These are phyloP conservation scores for Candolleomyces efflorescens DNA, from an alignment of 768 basidiomycete genomes.

Conservation along the genomic window DNA sequence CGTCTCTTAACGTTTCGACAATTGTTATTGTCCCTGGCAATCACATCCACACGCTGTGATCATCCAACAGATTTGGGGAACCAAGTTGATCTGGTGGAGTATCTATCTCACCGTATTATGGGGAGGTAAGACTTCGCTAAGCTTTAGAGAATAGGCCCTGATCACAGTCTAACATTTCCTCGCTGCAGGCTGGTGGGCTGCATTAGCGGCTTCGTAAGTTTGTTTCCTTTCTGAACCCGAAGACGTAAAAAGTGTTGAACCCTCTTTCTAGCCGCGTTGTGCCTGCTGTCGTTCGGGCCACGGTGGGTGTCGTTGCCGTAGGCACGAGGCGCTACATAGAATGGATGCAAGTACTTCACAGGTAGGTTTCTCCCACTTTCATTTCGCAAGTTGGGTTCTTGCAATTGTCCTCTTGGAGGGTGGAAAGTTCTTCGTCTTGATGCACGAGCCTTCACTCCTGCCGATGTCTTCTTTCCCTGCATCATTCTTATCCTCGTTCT, in stretches of 20 bases:
- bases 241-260: not conserved
- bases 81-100: conserved; percentile 72
- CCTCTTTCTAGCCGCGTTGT: conserved; percentile 36
- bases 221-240: conserved; percentile 2
- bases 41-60: conserved; percentile 1
- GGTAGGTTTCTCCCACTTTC: conserved; percentile 32
- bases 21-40: not conserved
- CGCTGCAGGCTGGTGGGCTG: conserved; percentile 71
- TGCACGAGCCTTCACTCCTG: not conserved
- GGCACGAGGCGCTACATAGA: conserved; percentile 72
- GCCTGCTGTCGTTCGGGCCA: conserved; percentile 51
- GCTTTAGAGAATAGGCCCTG: not conserved
- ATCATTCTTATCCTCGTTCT: not conserved
- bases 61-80: conserved; percentile 47
- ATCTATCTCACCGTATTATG: conserved; percentile 81
- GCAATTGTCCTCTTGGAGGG: not conserved
- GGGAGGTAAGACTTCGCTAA: conserved; percentile 45
- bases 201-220: conserved; percentile 61
- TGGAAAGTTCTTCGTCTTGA: not conserved
- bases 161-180: not conserved
- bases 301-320: conserved; percentile 72
- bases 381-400: not conserved
- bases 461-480: not conserved
- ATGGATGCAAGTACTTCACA: conserved; percentile 63
- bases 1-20: not conserved